Percentiles rank a stretch among this genome's conserved stretches.
Conservation (phyloP, 768 basidiomycete genomes). For the Royoungia palumana region DNA sequence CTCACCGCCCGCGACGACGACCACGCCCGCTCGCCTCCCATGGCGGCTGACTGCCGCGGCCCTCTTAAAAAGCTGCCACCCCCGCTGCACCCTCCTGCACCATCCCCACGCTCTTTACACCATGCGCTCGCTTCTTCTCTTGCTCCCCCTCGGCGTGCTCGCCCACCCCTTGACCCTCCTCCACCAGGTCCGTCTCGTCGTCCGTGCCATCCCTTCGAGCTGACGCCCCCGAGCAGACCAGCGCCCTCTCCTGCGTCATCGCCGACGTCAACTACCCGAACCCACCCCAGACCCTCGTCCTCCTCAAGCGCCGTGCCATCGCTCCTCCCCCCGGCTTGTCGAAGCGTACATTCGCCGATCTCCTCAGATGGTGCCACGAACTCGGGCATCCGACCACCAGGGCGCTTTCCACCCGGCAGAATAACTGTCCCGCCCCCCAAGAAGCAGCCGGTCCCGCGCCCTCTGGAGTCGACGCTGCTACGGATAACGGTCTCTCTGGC, state of each 20-base stretch:
- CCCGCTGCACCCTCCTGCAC: too few species aligned
- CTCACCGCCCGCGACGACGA: constrained; percentile 25
- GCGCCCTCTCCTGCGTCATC: constrained; percentile 25
- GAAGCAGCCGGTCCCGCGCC: not conserved
- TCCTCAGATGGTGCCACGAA: constrained; percentile 29
- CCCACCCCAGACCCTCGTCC: constrained; percentile 19
- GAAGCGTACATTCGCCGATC: constrained; percentile 21
- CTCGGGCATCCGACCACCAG: constrained; percentile 6
- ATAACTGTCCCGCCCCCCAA: constrained; percentile 10
- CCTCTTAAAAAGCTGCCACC: too few species aligned
- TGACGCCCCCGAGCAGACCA: constrained; percentile 9
- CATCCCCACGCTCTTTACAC: constrained; percentile 10
- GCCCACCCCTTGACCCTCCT: constrained; percentile 17
- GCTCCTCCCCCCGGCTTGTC: constrained; percentile 24
- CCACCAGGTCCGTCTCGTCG: constrained; percentile 6
- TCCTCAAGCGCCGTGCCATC: constrained; percentile 21
- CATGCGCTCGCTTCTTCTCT: constrained; percentile 27
- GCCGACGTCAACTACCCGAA: constrained; percentile 26
- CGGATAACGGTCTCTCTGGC: too few species aligned
- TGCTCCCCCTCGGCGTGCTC: constrained; percentile 17
- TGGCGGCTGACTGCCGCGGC: too few species aligned
- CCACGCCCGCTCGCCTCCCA: too few species aligned
- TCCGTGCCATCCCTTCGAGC: not conserved
- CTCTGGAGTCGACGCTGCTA: too few species aligned
- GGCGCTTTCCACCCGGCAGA: constrained; percentile 24